Conservation (phyloP, 805 yeast species). For the Ogataea nakhonphanomensis region DNA sequence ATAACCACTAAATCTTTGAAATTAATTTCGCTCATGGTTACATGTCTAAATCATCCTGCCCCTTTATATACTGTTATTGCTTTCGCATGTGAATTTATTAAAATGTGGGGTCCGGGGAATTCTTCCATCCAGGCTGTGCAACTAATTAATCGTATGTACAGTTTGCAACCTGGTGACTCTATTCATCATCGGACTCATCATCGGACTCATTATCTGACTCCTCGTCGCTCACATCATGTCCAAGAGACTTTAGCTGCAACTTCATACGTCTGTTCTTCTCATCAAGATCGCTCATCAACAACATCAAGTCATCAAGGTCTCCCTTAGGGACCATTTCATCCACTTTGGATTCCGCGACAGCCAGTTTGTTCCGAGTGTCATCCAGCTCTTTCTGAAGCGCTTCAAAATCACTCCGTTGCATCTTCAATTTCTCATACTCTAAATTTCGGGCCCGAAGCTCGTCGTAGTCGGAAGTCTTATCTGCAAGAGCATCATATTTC, state of each 20-base stretch:
- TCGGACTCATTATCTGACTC: conserved; percentile 61
- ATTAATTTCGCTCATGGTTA: conserved; percentile 35
- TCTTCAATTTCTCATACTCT: conserved; percentile 11
- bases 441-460: conserved; percentile 7
- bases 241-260: conserved; percentile 45
- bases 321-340: conserved; percentile 41
- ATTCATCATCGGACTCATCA: conserved; percentile 36
- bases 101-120: conserved; percentile 16
- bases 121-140: conserved; percentile 5
- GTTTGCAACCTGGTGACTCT: conserved; percentile 19
- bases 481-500: not conserved
- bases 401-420: conserved; percentile 1
- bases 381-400: not conserved
- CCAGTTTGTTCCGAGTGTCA: conserved; percentile 6
- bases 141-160: not conserved
- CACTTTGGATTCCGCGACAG: conserved; percentile 1
- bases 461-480: conserved; percentile 32
- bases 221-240: conserved; percentile 63
- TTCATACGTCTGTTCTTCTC: conserved; percentile 61
- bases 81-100: conserved; percentile 14
- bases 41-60: not conserved
- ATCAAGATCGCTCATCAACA: conserved; percentile 74
- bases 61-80: conserved; percentile 5
- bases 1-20: conserved; percentile 86
- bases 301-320: conserved; percentile 71